These are phyloP conservation scores for Protomyces inundatus DNA, from an alignment of 1,139 yeast genomes.

Conservation along the genomic window DNA sequence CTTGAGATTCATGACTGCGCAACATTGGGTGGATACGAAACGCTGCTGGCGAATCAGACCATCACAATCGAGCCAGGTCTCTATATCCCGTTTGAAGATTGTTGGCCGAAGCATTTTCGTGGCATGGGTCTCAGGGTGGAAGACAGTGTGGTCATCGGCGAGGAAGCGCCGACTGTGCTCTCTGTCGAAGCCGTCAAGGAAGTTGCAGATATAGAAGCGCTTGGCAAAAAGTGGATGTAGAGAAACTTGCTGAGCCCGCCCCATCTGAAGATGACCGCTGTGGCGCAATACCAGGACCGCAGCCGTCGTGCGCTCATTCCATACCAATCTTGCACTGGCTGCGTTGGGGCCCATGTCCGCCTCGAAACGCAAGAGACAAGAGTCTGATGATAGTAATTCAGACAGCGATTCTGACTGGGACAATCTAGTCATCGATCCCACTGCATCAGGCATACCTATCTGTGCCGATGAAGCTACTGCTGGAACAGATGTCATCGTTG, in stretches of 20 bases:
- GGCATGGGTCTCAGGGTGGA: constrained; percentile 94
- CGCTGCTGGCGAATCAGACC: constrained; percentile 59
- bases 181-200: constrained; percentile 84
- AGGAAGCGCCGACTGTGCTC: constrained; percentile 56
- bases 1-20: constrained; percentile 50
- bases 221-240: not conserved
- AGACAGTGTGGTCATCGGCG: constrained; percentile 77
- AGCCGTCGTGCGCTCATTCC: too few species aligned
- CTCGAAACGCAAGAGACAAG: not conserved
- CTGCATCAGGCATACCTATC: not conserved
- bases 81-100: constrained; percentile 64
- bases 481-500: not conserved
- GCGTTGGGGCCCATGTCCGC: not conserved
- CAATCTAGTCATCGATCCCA: not conserved
- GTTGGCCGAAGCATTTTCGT: constrained; percentile 73
- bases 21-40: constrained; percentile 23
- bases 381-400: not conserved
- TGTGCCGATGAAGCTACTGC: too few species aligned
- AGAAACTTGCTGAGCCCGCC: not conserved
- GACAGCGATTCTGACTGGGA: not conserved
- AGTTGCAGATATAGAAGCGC: constrained; percentile 61
- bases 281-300: too few species aligned
- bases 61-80: constrained; percentile 93
- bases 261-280: too few species aligned
- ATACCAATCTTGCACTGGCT: too few species aligned